Evolutionary conservation across 139 green algal species (phyloP).

Genomic region (Tetraselmis chui): DNA sequence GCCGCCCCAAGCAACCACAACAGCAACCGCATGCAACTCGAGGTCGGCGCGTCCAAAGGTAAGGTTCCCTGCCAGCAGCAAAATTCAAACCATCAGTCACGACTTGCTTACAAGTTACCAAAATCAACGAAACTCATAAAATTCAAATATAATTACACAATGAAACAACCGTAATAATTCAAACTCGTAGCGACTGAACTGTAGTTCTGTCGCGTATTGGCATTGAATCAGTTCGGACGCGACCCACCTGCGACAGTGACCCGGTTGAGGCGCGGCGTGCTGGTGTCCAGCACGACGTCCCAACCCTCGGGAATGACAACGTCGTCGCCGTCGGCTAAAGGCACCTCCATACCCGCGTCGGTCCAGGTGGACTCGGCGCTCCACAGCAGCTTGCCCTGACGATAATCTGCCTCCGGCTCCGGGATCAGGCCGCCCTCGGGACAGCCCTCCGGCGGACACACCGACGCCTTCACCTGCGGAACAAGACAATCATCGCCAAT

Average conservation of each 20-base stretch:
- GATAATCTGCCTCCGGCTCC: neutral
- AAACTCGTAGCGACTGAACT: too few relatives aligned
- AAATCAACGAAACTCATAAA: too few relatives aligned
- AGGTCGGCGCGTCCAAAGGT: neutral
- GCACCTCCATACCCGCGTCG: neutral
- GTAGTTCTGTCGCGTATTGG: too few relatives aligned
- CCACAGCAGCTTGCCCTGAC: neutral
- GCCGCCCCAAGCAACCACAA: neutral
- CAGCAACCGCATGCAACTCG: neutral
- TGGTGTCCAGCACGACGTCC: neutral
- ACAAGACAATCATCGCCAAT: too few relatives aligned
- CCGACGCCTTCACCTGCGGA: neutral
- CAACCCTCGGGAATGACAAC: neutral
- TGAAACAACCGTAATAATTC: too few relatives aligned
- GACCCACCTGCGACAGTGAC: neutral
- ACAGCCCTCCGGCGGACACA: neutral
- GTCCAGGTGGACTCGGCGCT: neutral
- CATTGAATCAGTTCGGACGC: too few relatives aligned
- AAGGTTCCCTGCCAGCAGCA: neutral
- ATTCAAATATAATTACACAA: too few relatives aligned
- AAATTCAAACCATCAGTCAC: too few relatives aligned
- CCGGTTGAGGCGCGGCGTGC: neutral
- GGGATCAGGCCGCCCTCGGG: neutral
- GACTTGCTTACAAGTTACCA: too few relatives aligned
- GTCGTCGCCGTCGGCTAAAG: neutral